Evolutionary conservation across 164 flowering plant genomes (phyloP), one percentile per base, ranked within the genome.

Genomic region (Liquidambar formosana): DNA sequence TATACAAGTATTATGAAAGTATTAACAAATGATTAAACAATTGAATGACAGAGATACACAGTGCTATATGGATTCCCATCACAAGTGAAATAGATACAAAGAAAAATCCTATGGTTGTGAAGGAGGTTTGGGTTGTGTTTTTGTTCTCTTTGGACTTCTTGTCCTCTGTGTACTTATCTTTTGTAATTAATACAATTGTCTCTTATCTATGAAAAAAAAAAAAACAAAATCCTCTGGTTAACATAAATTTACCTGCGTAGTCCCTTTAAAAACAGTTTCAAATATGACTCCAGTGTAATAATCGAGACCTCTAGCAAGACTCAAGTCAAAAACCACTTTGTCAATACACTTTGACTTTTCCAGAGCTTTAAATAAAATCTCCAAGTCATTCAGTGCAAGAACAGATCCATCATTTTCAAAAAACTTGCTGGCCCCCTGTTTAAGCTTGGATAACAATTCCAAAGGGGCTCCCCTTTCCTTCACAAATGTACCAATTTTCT

Each of bases 251-350:
- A 94, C 97, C 97, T 93, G 96, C n/a, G 88, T 77, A 25, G 86
- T 77, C 28, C 98, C 95, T 80, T 85, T 93, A 63, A 89, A 89
- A 78, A 90, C 92, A 76, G 98, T 97, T 80, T 96, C 99, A 81
- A 74, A 96, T 72, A 96, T 93, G 52, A 93, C 97, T 63, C 99
- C 99, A 15, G 98, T 91, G 63, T 96, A 96, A 76, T 96, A 96
- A 78, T 96, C 99, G 67, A 96, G 95, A 68, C 99, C 99, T 81
- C 99, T 85, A 8, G 99, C 99, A 77, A 96, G 96, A 71, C 99
- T 96, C 83, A 91, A 79, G 78, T 96, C 99, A 79, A 93, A 93
- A 65, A 87, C 85, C 64, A 96, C 92, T 83, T 80, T 88, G 75
- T 82, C 74, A 41, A 84, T 75, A 41, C 96, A 86, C 76, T 78